phyloP scores from a whole-genome alignment of 2,329 filamentous ascomycete genomes.

The Ophiocordyceps camponoti-saundersi region DNA sequence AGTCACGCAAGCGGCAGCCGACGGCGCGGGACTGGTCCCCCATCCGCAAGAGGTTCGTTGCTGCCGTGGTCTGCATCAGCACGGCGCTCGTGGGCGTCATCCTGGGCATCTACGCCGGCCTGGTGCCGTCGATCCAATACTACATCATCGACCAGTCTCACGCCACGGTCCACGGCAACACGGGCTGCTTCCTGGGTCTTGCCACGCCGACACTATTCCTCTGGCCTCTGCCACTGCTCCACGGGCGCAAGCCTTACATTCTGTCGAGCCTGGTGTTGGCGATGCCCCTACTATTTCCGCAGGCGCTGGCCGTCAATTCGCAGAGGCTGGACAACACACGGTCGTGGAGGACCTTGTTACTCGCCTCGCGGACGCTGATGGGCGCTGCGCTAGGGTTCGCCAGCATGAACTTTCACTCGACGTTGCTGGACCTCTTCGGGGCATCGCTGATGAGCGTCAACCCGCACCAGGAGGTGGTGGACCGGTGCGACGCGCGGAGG shows the following conservation, averaged over 20 bases:
- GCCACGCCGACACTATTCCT: conserved; percentile 52
- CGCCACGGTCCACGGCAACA: conserved; percentile 54
- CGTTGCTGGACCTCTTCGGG: conserved; percentile 59
- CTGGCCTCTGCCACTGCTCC: conserved; percentile 59
- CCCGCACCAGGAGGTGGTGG: conserved; percentile 56
- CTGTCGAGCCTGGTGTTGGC: conserved; percentile 49
- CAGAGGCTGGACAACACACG: conserved; percentile 37
- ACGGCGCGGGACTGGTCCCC: conserved; percentile 59
- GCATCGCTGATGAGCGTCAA: conserved; percentile 56
- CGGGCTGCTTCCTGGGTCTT: conserved; percentile 53
- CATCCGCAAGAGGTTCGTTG: conserved; percentile 49
- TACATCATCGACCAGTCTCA: conserved; percentile 54
- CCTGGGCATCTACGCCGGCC: conserved; percentile 59
- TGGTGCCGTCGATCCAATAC: conserved; percentile 67
- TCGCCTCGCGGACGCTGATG: conserved; percentile 47
- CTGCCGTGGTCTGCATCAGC: conserved; percentile 53
- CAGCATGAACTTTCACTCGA: conserved; percentile 60
- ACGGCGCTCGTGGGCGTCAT: conserved; percentile 55
- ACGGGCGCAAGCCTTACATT: conserved; percentile 66
- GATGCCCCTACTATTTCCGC: conserved; percentile 59
- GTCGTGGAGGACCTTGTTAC: conserved; percentile 40
- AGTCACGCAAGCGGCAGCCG: conserved; percentile 41
- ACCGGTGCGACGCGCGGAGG: conserved; percentile 49
- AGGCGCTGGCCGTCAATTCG: conserved; percentile 47
- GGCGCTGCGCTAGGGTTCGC: conserved; percentile 56